Evolutionary conservation across 1,139 yeast species (phyloP).

Genomic region (Taiozyma onychis): DNA sequence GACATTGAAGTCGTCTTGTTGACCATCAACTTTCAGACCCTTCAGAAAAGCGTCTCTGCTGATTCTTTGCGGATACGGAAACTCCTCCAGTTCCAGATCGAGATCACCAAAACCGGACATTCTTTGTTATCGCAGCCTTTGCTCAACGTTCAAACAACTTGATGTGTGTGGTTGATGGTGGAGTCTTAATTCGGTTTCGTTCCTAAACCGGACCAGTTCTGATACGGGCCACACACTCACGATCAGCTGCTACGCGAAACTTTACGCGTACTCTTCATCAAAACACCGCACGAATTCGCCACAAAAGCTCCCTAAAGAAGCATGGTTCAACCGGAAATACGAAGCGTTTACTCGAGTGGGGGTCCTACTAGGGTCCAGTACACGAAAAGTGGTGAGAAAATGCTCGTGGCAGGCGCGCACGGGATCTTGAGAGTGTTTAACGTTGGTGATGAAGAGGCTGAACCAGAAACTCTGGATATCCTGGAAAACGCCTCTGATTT

Average conservation of each 20-base stretch:
- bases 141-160: neutral
- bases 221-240: neutral
- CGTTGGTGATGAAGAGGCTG: slow-evolving; percentile 40
- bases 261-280: neutral
- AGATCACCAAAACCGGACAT: slow-evolving; percentile 4
- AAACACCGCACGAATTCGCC: neutral
- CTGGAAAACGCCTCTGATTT: slow-evolving; percentile 32
- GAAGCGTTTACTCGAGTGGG: slow-evolving; percentile 20
- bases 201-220: neutral
- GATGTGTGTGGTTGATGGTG: neutral
- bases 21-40: slow-evolving; percentile 17
- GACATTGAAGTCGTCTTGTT: slow-evolving; percentile 27
- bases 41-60: slow-evolving; percentile 35
- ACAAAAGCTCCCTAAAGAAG: neutral
- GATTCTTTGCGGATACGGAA: slow-evolving; percentile 37
- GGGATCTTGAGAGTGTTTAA: slow-evolving; percentile 49
- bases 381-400: slow-evolving; percentile 29
- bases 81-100: slow-evolving; percentile 23
- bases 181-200: too few species aligned
- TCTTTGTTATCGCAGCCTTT: too few species aligned
- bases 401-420: slow-evolving; percentile 46
- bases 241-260: neutral
- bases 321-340: slow-evolving; percentile 13
- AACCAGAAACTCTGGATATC: slow-evolving; percentile 51
- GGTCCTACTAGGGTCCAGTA: slow-evolving; percentile 35